Percentiles rank a stretch among this genome's conserved stretches.
phyloP scores from a whole-genome alignment of 2,329 filamentous ascomycete genomes.

The Alternaria infectoria region DNA sequence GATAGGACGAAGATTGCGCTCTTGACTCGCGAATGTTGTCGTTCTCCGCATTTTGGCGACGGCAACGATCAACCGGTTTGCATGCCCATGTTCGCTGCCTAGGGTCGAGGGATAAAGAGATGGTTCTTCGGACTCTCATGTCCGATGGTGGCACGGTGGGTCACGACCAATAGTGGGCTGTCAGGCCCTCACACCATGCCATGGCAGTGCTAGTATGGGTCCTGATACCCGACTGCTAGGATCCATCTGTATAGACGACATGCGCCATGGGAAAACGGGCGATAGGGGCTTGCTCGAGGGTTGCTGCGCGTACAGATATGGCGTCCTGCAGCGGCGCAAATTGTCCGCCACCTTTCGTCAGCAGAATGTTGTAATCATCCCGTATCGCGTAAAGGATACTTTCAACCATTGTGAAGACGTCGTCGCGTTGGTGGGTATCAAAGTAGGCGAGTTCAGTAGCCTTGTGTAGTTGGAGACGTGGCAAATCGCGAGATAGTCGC shows the following conservation, averaged over 20 bases:
- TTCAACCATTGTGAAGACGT: not conserved
- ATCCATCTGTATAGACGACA: not conserved
- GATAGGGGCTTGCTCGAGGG: not conserved
- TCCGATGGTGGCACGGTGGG: conserved; percentile 3
- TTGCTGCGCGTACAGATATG: not conserved
- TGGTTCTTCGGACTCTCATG: conserved; percentile 4
- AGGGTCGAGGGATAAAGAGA: not conserved
- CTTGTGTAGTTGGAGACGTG: not conserved
- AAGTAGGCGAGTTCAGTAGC: not conserved
- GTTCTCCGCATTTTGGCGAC: not conserved
- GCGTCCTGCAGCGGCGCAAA: not conserved
- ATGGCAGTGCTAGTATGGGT: not conserved
- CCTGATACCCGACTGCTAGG: not conserved
- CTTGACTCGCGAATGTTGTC: not conserved
- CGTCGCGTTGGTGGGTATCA: not conserved
- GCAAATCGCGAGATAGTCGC: not conserved
- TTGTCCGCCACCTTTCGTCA: not conserved
- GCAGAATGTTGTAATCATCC: not conserved
- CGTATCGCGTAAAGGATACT: not conserved
- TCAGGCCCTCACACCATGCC: not conserved
- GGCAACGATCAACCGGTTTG: conserved; percentile 3
- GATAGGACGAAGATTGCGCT: conserved; percentile 2
- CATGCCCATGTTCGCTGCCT: not conserved
- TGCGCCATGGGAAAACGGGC: not conserved
- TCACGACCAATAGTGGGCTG: not conserved